phyloP scores from a whole-genome alignment of 495 filamentous ascomycete species.

The Hyaloscypha hepaticicola region DNA sequence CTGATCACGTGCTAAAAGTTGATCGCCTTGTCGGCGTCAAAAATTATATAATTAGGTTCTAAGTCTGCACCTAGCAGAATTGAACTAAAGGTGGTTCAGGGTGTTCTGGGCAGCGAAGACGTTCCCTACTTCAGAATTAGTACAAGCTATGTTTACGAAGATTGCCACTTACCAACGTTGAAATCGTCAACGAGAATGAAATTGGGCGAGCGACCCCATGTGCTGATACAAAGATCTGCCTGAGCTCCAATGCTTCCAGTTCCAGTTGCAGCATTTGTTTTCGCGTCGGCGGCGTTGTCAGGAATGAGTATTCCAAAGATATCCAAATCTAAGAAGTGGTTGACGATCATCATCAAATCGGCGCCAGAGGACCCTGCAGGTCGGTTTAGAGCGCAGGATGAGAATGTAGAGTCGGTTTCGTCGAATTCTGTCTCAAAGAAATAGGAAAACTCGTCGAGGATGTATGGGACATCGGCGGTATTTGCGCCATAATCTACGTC shows the following conservation, averaged over 20 bases:
- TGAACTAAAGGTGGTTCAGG: conserved; percentile 22
- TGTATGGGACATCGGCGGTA: conserved; percentile 71
- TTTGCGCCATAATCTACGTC: conserved; percentile 79
- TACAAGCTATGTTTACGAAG: not conserved
- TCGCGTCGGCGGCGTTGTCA: conserved; percentile 61
- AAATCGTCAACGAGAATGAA: conserved; percentile 92
- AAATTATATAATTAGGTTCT: not conserved
- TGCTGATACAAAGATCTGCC: conserved; percentile 62
- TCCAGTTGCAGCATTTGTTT: conserved; percentile 67
- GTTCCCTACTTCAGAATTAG: conserved; percentile 18
- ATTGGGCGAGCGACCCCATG: conserved; percentile 75
- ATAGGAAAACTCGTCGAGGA: conserved; percentile 71
- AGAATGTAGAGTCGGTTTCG: conserved; percentile 55
- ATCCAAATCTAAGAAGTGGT: conserved; percentile 86
- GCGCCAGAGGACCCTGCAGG: conserved; percentile 58
- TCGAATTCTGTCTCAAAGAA: conserved; percentile 80
- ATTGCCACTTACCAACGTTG: conserved; percentile 56
- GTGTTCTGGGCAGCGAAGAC: conserved; percentile 34
- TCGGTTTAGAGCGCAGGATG: conserved; percentile 64
- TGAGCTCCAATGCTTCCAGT: conserved; percentile 70
- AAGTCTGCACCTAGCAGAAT: not conserved
- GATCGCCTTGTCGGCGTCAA: not conserved
- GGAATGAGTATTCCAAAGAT: conserved; percentile 74
- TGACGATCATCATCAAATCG: conserved; percentile 79
- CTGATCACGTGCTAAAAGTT: not conserved